Conservation (phyloP, 2,329 filamentous ascomycete genomes). For the Helotiales sp. region DNA sequence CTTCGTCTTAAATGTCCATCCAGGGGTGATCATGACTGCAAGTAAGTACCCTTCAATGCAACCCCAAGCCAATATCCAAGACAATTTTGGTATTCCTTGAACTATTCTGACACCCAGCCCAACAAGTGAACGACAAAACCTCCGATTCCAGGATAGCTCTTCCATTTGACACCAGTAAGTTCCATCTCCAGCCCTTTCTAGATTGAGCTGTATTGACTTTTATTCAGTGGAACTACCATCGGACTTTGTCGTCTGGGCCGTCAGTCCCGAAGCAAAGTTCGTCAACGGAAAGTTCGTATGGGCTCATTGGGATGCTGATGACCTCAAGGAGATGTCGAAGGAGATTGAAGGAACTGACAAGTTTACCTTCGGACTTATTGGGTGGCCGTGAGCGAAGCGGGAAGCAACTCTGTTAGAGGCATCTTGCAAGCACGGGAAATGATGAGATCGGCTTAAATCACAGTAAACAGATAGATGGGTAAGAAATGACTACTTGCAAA, state of each 20-base stretch:
- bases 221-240: constrained; percentile 2
- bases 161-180: constrained; percentile 13
- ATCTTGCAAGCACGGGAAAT: not conserved
- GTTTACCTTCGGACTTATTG: constrained; percentile 14
- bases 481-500: too few relatives aligned
- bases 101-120: not conserved
- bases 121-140: constrained; percentile 3
- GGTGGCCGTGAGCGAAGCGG: constrained; percentile 10
- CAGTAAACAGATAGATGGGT: not conserved
- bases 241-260: constrained; percentile 10
- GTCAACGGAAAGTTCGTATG: constrained; percentile 52
- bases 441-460: not conserved
- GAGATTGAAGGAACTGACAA: constrained; percentile 5
- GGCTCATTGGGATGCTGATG: constrained; percentile 57
- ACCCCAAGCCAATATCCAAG: not conserved
- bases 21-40: constrained; percentile 11
- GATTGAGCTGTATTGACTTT: not conserved
- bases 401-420: too few relatives aligned
- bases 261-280: constrained; percentile 47
- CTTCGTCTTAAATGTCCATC: constrained; percentile 44
- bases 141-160: not conserved
- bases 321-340: constrained; percentile 48
- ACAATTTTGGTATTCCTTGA: not conserved
- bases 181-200: not conserved
- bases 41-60: not conserved